Conservation (phyloP, 352 stramenopile species). For the Globisporangium echinulatum region DNA sequence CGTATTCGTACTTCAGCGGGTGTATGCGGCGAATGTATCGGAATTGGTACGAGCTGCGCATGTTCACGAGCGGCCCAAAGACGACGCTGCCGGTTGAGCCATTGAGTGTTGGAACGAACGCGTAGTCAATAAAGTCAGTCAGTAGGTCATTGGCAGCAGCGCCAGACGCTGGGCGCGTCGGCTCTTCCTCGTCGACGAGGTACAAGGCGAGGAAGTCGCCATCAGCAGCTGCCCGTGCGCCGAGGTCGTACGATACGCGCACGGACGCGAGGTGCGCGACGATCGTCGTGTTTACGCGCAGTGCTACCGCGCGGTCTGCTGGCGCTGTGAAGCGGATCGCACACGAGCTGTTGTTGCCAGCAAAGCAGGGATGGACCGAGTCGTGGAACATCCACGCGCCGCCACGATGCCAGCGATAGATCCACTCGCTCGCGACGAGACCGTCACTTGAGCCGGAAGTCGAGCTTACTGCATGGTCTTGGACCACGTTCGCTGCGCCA, state of each 20-base stretch:
- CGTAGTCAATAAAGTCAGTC: not conserved
- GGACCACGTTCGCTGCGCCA: no score
- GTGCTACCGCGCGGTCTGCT: no score
- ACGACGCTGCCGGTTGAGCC: slow-evolving; percentile 10
- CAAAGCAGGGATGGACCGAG: slow-evolving; percentile 18
- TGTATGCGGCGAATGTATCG: slow-evolving; percentile 12
- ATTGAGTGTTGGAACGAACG: no score
- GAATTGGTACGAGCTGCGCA: slow-evolving; percentile 43
- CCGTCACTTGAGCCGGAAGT: no score
- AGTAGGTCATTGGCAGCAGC: no score
- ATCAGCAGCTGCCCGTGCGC: no score
- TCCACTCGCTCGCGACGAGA: no score
- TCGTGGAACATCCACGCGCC: slow-evolving; percentile 32
- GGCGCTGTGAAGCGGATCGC: no score
- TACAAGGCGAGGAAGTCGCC: no score
- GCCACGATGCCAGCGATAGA: slow-evolving; percentile 20
- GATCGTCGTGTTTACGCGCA: slow-evolving; percentile 21
- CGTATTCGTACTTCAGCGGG: slow-evolving; percentile 1
- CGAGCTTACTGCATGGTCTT: no score
- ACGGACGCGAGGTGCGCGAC: slow-evolving; percentile 16
- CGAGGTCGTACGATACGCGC: slow-evolving; percentile 6
- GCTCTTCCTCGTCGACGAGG: no score
- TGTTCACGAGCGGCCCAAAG: slow-evolving; percentile 40
- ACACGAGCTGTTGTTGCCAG: not conserved
- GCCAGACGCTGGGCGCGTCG: no score